These are phyloP conservation scores for Ophiostoma fasciatum DNA, from an alignment of 2,329 filamentous ascomycete species.

Conservation along the genomic window DNA sequence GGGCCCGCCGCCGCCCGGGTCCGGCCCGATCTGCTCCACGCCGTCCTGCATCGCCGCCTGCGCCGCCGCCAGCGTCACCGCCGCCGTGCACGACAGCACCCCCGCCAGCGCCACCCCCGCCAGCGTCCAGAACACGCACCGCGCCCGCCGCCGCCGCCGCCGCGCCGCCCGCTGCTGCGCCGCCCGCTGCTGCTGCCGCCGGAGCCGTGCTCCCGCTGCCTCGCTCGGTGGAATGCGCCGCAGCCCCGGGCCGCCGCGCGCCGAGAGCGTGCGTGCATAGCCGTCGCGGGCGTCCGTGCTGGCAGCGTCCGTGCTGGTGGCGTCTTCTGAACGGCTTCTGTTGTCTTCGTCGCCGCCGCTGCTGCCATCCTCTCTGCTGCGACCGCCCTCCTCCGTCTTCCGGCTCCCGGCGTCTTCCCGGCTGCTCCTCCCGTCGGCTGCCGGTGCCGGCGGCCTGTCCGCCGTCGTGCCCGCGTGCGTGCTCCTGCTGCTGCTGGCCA, in stretches of 20 bases:
- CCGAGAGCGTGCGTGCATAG: slow-evolving; percentile 5
- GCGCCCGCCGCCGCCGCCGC: slow-evolving; percentile 6
- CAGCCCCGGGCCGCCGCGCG: slow-evolving; percentile 6
- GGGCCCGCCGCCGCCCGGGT: neutral
- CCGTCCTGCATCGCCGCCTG: slow-evolving; percentile 5
- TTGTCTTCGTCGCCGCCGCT: neutral
- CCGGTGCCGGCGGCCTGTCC: neutral
- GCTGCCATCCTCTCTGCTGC: no score
- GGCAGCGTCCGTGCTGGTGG: neutral
- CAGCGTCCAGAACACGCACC: slow-evolving; percentile 7
- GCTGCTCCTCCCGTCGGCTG: no score
- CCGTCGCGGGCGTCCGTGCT: neutral
- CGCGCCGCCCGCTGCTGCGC: no score
- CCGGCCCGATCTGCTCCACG: neutral
- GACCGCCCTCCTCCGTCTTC: no score
- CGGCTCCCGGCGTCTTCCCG: no score
- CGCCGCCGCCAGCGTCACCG: slow-evolving; percentile 4
- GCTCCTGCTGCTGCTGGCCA: neutral
- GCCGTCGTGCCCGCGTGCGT: neutral
- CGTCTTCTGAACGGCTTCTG: neutral
- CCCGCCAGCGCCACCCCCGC: neutral
- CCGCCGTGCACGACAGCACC: slow-evolving; percentile 7
- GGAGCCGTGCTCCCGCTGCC: no score
- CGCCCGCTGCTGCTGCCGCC: no score
- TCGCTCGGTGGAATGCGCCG: slow-evolving; percentile 6